Evolutionary conservation across 768 basidiomycete genomes (phyloP), one percentile per base, ranked within the genome.

Genomic region (Paxillus rubicundulus): DNA sequence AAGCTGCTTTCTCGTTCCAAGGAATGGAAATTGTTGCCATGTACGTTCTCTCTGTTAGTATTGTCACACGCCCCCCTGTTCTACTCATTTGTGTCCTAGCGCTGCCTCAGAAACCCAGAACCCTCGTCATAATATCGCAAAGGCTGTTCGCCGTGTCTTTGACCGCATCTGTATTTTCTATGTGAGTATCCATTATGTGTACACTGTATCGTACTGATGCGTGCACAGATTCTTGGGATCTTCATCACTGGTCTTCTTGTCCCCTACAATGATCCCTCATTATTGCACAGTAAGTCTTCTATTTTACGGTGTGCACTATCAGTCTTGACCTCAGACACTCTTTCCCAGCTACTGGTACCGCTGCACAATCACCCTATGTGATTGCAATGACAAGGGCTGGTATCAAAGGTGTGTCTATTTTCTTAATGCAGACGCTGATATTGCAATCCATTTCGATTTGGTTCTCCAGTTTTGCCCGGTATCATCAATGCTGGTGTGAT

Each of bases 101-200:
- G 85, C 88, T 24, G 88, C 87, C 9, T 86, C 85, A 0, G 90
- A 92, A 68, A 88, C 87, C 0, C 76, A 82, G 62, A 89, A 77
- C 66, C 90, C 90, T 2, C 82, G 87, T 30, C 81, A 84, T 21
- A 89, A 89, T 61, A 87, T 93, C 55, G 72, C 81, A 9, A 88
- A 85, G 63, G 88, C 89, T 21, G 80, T 89, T 28, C 75, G 78
- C 20, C 75, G 86, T 32, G 89, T 91, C 4, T 91, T 90, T 69
- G 87, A 81, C 72, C 84, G 92, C 56, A 90, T 95, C 60, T 57
- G 85, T 9, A 57, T 89, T 24, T 92, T 92, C 77, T 92, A 91
- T 58, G 80, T 82, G 52, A 78, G 63, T 9, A 17, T 33, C n/a
- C 9, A 17, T 6, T 17, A 38, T 38, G 7, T 38, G 2, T 17